phyloP scores from a whole-genome alignment of 306 rosid genomes.

The Prunus mume region DNA sequence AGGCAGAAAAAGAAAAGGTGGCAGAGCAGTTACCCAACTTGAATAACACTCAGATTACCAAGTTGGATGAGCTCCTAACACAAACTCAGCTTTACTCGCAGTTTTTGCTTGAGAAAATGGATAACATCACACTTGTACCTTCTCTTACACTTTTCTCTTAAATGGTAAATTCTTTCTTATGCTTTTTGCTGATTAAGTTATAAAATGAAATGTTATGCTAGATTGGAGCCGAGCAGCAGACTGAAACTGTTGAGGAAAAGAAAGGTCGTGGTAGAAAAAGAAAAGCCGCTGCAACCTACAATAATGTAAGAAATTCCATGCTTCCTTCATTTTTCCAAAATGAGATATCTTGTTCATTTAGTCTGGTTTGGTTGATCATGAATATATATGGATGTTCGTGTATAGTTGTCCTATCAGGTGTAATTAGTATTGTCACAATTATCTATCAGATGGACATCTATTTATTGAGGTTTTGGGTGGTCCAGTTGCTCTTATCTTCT shows the following conservation, averaged over 20 bases:
- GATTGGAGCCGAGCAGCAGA: slow-evolving; percentile 54
- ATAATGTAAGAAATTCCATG: slow-evolving; percentile 48
- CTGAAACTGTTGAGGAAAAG: slow-evolving; percentile 36
- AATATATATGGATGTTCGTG: not conserved
- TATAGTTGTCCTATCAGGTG: not conserved
- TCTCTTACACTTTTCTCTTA: slow-evolving; percentile 13
- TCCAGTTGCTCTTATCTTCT: not conserved
- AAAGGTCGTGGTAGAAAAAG: slow-evolving; percentile 69
- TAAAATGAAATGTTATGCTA: slow-evolving; percentile 31
- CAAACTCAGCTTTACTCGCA: slow-evolving; percentile 81
- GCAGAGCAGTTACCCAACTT: slow-evolving; percentile 35
- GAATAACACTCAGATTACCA: slow-evolving; percentile 64
- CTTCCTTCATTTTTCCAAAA: not conserved
- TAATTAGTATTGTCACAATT: not conserved
- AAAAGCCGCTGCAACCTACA: slow-evolving; percentile 57
- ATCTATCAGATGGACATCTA: not conserved
- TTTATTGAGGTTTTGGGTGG: not conserved
- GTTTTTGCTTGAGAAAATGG: slow-evolving; percentile 94
- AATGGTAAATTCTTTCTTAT: not conserved
- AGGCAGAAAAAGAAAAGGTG: slow-evolving; percentile 21
- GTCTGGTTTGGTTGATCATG: not conserved
- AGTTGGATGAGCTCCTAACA: slow-evolving; percentile 83
- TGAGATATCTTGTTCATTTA: not conserved
- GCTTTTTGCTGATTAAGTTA: slow-evolving; percentile 11
- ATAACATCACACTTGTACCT: slow-evolving; percentile 68